Evolutionary conservation across 768 basidiomycete species (phyloP).

Genomic region (Suillus subaureus): DNA sequence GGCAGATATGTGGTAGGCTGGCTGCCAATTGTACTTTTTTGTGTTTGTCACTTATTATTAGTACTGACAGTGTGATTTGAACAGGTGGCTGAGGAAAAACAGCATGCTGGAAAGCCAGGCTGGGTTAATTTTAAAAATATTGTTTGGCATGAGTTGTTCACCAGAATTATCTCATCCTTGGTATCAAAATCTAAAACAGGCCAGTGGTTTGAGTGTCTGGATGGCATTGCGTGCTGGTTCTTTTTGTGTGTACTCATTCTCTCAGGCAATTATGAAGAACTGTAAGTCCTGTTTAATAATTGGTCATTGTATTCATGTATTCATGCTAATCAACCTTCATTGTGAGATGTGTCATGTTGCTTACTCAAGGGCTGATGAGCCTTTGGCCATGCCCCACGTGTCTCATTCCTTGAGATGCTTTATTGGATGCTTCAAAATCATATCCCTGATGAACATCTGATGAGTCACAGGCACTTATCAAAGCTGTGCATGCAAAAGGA

Average conservation of each 20-base stretch:
- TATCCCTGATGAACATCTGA: slow-evolving; percentile 16
- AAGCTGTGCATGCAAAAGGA: slow-evolving; percentile 15
- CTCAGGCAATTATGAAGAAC: no score
- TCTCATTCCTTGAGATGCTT: slow-evolving; percentile 31
- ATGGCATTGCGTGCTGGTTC: background rate
- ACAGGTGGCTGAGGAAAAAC: slow-evolving; percentile 11
- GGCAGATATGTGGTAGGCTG: no score
- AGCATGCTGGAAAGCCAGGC: background rate
- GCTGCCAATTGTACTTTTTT: no score
- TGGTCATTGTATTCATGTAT: slow-evolving; percentile 24
- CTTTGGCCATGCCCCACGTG: slow-evolving; percentile 40
- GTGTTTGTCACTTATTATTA: no score
- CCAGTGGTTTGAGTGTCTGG: slow-evolving; percentile 26
- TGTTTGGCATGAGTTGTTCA: slow-evolving; percentile 14
- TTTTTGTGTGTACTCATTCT: no score
- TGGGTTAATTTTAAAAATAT: slow-evolving; percentile 15
- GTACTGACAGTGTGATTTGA: background rate
- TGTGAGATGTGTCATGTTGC: slow-evolving; percentile 36
- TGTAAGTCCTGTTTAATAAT: slow-evolving; percentile 23
- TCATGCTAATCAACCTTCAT: slow-evolving; percentile 19
- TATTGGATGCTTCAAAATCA: slow-evolving; percentile 22
- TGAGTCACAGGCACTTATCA: slow-evolving; percentile 10
- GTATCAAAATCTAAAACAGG: slow-evolving; percentile 7
- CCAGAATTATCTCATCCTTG: slow-evolving; percentile 3
- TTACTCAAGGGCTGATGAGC: slow-evolving; percentile 30